Evolutionary conservation across 176 grass and related monocot genomes (phyloP).

Genomic region (Hordeum marinum): DNA sequence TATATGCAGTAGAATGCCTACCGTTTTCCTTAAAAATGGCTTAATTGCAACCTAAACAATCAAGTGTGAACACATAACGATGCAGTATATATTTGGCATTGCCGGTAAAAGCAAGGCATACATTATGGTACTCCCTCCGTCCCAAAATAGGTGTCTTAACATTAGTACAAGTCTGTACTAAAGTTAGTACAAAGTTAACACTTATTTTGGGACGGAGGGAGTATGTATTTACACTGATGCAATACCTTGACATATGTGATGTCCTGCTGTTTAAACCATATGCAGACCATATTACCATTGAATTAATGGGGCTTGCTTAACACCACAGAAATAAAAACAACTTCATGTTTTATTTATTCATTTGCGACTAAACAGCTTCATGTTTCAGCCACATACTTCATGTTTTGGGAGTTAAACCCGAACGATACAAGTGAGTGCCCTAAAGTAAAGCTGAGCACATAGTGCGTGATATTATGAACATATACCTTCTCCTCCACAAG

Average conservation of each 20-base stretch:
- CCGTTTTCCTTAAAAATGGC: not conserved
- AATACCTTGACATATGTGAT: not conserved
- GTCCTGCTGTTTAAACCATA: constrained; percentile 37
- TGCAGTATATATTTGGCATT: not conserved
- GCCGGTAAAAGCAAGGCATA: not conserved
- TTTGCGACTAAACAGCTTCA: not conserved
- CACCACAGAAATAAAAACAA: constrained; percentile 18
- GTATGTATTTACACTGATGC: not conserved
- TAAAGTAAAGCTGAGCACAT: not conserved
- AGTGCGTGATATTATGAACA: not conserved
- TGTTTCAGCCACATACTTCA: constrained; percentile 22
- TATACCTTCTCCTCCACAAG: constrained; percentile 93
- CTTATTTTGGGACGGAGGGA: no score
- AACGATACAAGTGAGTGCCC: not conserved
- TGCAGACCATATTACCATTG: not conserved
- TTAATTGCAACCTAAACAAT: not conserved
- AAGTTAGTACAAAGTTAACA: no score
- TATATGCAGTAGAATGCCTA: not conserved
- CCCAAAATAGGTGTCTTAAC: no score
- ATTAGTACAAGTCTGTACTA: no score
- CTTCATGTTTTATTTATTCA: constrained; percentile 14
- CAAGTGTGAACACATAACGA: not conserved
- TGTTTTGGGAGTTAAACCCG: constrained; percentile 3
- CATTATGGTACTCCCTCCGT: not conserved
- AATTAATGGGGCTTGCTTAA: constrained; percentile 20